Evolutionary conservation across 2,329 filamentous ascomycete genomes (phyloP).

Genomic region (Penicillium sp.): DNA sequence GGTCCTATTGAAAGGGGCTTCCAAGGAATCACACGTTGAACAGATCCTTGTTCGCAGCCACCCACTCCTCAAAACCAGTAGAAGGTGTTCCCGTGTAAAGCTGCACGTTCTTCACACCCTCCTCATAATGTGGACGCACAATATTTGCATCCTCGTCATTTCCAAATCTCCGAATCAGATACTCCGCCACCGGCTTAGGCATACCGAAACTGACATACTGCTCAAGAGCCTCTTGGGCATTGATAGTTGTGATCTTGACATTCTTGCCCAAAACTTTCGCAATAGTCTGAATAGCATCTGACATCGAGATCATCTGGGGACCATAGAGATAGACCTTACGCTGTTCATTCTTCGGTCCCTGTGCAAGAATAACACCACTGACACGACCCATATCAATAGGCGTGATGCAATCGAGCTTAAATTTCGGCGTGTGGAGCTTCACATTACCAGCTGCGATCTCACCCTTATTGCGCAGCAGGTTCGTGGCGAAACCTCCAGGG

Average conservation of each 20-base stretch:
- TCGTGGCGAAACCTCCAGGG: slow-evolving; percentile 48
- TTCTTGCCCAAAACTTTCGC: slow-evolving; percentile 35
- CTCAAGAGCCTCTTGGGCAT: slow-evolving; percentile 13
- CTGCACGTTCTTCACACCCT: not conserved
- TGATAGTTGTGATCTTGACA: slow-evolving; percentile 22
- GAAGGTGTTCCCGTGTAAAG: slow-evolving; percentile 1
- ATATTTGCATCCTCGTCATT: not conserved
- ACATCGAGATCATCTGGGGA: slow-evolving; percentile 33
- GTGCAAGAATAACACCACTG: slow-evolving; percentile 39
- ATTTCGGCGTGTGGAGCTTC: slow-evolving; percentile 30
- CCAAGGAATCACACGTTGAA: slow-evolving; percentile 10
- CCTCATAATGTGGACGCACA: not conserved
- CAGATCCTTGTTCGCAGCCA: slow-evolving; percentile 27
- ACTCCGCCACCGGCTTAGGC: not conserved
- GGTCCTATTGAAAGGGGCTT: no score
- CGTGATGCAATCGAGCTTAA: slow-evolving; percentile 41
- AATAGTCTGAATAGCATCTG: slow-evolving; percentile 30
- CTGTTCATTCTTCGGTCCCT: slow-evolving; percentile 28
- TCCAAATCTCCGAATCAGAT: not conserved
- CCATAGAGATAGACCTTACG: slow-evolving; percentile 38
- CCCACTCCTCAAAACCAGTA: slow-evolving; percentile 34
- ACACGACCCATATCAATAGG: slow-evolving; percentile 49
- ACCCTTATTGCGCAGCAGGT: slow-evolving; percentile 32
- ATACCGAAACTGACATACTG: slow-evolving; percentile 15
- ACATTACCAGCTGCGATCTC: slow-evolving; percentile 34